Evolutionary conservation across 805 yeast species (phyloP), one percentile per base, ranked within the genome.

Genomic region (Lachancea lanzarotensis): DNA sequence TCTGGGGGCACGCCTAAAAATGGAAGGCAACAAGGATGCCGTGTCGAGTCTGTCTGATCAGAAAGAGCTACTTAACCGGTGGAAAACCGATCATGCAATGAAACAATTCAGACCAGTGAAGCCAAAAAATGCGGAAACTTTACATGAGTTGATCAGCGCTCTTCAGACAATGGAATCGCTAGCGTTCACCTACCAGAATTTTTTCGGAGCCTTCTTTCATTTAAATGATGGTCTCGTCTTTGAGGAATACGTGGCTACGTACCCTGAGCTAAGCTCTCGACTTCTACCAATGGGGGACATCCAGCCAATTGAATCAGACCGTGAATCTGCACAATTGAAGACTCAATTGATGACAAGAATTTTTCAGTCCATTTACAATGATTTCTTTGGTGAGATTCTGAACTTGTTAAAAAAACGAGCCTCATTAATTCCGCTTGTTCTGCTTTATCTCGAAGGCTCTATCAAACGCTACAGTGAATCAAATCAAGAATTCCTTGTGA

Each of bases 401-500:
- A 54, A 59, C 10, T 63, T 79, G 2, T 55, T 60, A 49, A 57
- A 73, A 62, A 52, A 58, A 13, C 67, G 69, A 32, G 65, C 66
- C 32, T 56, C 73, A 10, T 68, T 71, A 27, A 61, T 67, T 13
- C 78, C 81, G 1, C 63, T 69, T 3, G 52, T 76, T 1, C 49
- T 74, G 38, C 53, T 70, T 1, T 59, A 69, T 32, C 52, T 78
- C 9, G 81, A 79, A 46, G 45, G 51, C 7, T 53, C 63, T 20
- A 60, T 66, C 5, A 54, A 53, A 19, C 56, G 53, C 10, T 56
- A 70, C 16, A 73, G 73, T 9, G 65, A 75, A 8, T 69, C 82
- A 1, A 76, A 78, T 57, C 89, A 82, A 56, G 95, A 85, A 50
- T 86, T 74, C 52, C 65, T 75, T 17, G 67, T 75, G 47, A 70